These are phyloP conservation scores for Penicillium steckii DNA, from an alignment of 495 filamentous ascomycete species.

Conservation along the genomic window DNA sequence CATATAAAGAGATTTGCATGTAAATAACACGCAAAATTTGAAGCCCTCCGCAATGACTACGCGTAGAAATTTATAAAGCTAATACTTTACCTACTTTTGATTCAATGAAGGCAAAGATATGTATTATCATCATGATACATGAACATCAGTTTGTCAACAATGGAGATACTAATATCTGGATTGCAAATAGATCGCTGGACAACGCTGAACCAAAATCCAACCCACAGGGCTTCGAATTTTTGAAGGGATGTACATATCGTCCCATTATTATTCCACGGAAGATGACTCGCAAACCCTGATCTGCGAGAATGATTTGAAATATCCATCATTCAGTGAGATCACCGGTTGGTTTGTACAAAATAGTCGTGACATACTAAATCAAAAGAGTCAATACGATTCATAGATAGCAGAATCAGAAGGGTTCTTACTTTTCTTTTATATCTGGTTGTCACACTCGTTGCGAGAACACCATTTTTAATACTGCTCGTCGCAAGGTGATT, in stretches of 20 bases:
- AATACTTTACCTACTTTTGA: too few relatives aligned
- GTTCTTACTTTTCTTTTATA: slow-evolving; percentile 86
- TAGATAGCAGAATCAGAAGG: not conserved
- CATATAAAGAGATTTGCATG: too few relatives aligned
- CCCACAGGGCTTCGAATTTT: not conserved
- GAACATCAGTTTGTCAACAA: too few relatives aligned
- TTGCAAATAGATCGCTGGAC: not conserved
- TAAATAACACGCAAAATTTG: too few relatives aligned
- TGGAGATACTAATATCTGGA: too few relatives aligned
- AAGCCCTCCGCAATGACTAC: too few relatives aligned
- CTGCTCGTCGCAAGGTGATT: slow-evolving; percentile 98
- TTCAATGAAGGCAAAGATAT: too few relatives aligned
- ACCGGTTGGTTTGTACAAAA: slow-evolving; percentile 90
- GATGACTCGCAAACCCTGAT: too few relatives aligned
- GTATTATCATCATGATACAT: too few relatives aligned
- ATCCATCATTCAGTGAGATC: slow-evolving; percentile 34
- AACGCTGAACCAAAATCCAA: not conserved
- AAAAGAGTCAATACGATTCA: not conserved
- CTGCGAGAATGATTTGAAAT: not conserved
- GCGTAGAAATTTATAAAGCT: too few relatives aligned
- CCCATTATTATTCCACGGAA: not conserved
- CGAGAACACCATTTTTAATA: slow-evolving; percentile 92
- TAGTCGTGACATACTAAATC: slow-evolving; percentile 90
- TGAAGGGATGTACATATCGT: not conserved
- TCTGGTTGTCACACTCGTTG: slow-evolving; percentile 94